These are phyloP conservation scores for Penicillium sp. DNA, from an alignment of 2,329 filamentous ascomycete species.

Conservation along the genomic window DNA sequence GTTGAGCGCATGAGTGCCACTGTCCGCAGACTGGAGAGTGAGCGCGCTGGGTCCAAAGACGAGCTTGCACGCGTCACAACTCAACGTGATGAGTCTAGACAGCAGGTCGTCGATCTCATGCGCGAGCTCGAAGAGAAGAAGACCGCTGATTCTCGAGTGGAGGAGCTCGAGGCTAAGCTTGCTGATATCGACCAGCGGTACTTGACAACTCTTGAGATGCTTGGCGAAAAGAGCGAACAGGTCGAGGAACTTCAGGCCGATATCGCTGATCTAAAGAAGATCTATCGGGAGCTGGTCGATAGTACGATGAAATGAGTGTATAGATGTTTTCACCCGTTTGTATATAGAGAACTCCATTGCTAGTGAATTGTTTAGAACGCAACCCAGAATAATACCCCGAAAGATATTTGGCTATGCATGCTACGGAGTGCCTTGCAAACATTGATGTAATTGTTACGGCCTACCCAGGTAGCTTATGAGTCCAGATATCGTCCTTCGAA, in stretches of 20 bases:
- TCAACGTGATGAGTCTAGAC: conserved; percentile 91
- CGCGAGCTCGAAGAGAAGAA: conserved; percentile 78
- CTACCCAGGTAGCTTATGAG: neutral
- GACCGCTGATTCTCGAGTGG: conserved; percentile 64
- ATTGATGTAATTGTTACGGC: neutral
- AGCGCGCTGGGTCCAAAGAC: conserved; percentile 87
- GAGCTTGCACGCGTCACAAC: conserved; percentile 78
- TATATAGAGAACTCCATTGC: conserved; percentile 7
- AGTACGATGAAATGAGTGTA: conserved; percentile 69
- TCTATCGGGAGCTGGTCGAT: conserved; percentile 92
- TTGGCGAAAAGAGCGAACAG: conserved; percentile 95
- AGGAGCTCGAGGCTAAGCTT: conserved; percentile 71
- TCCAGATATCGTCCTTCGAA: too few relatives aligned
- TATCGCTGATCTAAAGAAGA: conserved; percentile 90
- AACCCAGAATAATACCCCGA: neutral
- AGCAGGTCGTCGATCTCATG: conserved; percentile 90
- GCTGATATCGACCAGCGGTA: conserved; percentile 76
- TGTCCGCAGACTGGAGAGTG: conserved; percentile 86
- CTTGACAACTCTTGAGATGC: conserved; percentile 88
- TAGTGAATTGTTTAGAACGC: conserved; percentile 1
- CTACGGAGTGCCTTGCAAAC: neutral
- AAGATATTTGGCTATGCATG: neutral
- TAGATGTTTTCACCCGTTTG: neutral
- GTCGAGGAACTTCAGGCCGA: conserved; percentile 90
- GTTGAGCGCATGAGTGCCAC: conserved; percentile 96